These are phyloP conservation scores for Arachnomyces sp. DNA, from an alignment of 2,329 filamentous ascomycete genomes.

Conservation along the genomic window DNA sequence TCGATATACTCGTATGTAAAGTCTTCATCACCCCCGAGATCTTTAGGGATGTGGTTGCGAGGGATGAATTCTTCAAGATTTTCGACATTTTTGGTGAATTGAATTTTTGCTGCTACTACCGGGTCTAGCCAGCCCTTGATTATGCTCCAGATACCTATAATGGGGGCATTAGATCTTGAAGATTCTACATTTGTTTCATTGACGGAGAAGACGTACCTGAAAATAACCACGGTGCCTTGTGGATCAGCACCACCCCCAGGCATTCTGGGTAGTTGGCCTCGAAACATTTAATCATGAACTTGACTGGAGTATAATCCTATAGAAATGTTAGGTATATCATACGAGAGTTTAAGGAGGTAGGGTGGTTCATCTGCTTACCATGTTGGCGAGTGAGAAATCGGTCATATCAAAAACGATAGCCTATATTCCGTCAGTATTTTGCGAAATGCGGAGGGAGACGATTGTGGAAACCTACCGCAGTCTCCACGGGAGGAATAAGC, in stretches of 20 bases:
- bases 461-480: slow-evolving; percentile 60
- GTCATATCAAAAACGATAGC: slow-evolving; percentile 96
- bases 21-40: slow-evolving; percentile 77
- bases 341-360: slow-evolving; percentile 3
- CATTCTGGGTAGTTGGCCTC: slow-evolving; percentile 97
- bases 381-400: slow-evolving; percentile 85
- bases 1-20: slow-evolving; percentile 81
- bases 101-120: slow-evolving; percentile 86
- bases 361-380: slow-evolving; percentile 49
- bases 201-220: slow-evolving; percentile 53
- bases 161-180: slow-evolving; percentile 3
- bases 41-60: slow-evolving; percentile 63
- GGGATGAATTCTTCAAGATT: slow-evolving; percentile 75
- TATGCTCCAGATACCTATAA: slow-evolving; percentile 81
- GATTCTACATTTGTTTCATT: neutral
- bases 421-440: slow-evolving; percentile 38
- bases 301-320: slow-evolving; percentile 86
- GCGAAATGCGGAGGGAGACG: slow-evolving; percentile 8
- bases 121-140: slow-evolving; percentile 95
- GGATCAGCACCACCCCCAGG: slow-evolving; percentile 80
- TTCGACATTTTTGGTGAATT: slow-evolving; percentile 76
- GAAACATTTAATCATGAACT: slow-evolving; percentile 99
- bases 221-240: slow-evolving; percentile 96
- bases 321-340: slow-evolving; percentile 8
- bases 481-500: slow-evolving; percentile 73